These are phyloP conservation scores for Nannizziopsis barbatae DNA, from an alignment of 2,329 filamentous ascomycete genomes.

Conservation along the genomic window DNA sequence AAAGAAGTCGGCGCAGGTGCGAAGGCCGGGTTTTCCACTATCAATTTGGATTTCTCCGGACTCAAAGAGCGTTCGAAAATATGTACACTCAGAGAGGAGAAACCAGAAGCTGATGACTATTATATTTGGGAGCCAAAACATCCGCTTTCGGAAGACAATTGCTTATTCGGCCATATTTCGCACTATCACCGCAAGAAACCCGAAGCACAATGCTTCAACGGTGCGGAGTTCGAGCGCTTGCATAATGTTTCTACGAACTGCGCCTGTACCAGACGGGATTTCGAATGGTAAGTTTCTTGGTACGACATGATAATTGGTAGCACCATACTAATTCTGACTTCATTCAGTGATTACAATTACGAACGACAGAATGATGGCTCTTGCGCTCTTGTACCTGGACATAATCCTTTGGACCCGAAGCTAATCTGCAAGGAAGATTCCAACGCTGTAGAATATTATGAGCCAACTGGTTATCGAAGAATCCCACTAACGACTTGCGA, in stretches of 20 bases:
- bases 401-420: slow-evolving; percentile 51
- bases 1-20: slow-evolving; percentile 38
- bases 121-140: slow-evolving; percentile 79
- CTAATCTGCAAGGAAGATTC: slow-evolving; percentile 52
- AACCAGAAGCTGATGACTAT: slow-evolving; percentile 57
- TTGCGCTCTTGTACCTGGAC: slow-evolving; percentile 65
- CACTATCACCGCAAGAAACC: slow-evolving; percentile 83
- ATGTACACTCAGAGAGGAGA: slow-evolving; percentile 57
- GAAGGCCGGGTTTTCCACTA: slow-evolving; percentile 49
- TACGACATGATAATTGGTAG: neutral
- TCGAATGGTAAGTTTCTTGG: slow-evolving; percentile 62
- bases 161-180: slow-evolving; percentile 83
- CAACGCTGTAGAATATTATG: slow-evolving; percentile 64
- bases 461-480: slow-evolving; percentile 76
- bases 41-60: slow-evolving; percentile 83
- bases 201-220: slow-evolving; percentile 72
- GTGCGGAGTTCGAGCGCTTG: slow-evolving; percentile 56
- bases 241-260: slow-evolving; percentile 65
- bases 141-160: slow-evolving; percentile 64
- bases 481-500: slow-evolving; percentile 81
- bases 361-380: slow-evolving; percentile 65
- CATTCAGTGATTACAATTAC: slow-evolving; percentile 76
- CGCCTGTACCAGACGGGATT: slow-evolving; percentile 72
- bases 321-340: slow-evolving; percentile 4
- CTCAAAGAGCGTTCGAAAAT: slow-evolving; percentile 53